Evolutionary conservation across 148 eudicot species (phyloP).

Genomic region (Rhododendron simsii): DNA sequence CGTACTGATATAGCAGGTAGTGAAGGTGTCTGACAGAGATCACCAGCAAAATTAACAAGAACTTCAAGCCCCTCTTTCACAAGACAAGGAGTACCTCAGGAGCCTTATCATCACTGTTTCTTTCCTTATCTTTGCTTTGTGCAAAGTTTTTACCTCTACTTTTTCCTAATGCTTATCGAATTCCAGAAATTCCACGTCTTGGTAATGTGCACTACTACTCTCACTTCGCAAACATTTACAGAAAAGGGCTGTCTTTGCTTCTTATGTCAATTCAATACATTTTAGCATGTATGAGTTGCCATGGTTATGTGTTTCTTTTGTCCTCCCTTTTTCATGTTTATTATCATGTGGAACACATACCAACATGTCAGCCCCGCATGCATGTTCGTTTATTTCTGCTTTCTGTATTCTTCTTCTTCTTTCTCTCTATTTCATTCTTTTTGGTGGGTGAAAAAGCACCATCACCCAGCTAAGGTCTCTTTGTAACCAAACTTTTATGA

Average conservation of each 20-base stretch:
- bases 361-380: background rate
- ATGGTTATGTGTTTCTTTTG: background rate
- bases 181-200: background rate
- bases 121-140: background rate
- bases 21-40: conserved; percentile 1
- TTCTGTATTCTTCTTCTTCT: background rate
- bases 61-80: background rate
- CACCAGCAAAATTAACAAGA: background rate
- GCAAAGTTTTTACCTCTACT: background rate
- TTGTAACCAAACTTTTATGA: background rate
- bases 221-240: background rate
- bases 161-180: background rate
- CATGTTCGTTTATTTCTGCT: background rate
- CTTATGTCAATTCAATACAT: background rate
- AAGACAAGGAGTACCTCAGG: background rate
- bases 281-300: background rate
- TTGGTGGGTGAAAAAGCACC: background rate
- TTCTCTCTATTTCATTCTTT: background rate
- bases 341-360: background rate
- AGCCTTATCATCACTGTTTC: background rate
- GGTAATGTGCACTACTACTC: background rate
- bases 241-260: background rate
- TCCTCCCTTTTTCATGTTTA: background rate
- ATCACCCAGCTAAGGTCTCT: conserved; percentile 1
- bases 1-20: background rate